These are phyloP conservation scores for Nicotiana attenuata DNA, from an alignment of 257 asterid genomes.

Conservation along the genomic window DNA sequence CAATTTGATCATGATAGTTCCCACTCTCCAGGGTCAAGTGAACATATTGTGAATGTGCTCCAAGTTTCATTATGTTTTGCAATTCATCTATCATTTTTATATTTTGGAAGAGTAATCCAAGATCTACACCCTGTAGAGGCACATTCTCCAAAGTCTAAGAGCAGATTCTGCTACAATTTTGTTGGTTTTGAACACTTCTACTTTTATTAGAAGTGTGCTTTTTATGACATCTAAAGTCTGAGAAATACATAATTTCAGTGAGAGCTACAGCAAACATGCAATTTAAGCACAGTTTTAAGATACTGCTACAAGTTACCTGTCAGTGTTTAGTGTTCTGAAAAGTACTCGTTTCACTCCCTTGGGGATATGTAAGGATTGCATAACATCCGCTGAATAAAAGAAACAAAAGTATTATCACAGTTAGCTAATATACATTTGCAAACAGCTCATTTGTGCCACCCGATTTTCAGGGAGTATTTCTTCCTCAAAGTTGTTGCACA, in stretches of 20 bases:
- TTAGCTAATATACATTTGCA: not conserved
- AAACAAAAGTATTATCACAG: not conserved
- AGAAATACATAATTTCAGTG: too few species aligned
- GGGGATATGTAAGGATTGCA: constrained; percentile 85
- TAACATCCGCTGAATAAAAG: constrained; percentile 62
- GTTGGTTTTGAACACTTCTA: not conserved
- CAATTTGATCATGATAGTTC: not conserved
- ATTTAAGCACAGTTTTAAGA: constrained; percentile 1
- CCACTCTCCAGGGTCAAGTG: too few species aligned
- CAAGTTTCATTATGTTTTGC: not conserved
- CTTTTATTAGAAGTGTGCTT: too few species aligned
- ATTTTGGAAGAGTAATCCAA: not conserved
- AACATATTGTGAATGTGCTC: not conserved
- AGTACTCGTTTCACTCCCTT: constrained; percentile 88
- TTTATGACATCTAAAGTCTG: too few species aligned
- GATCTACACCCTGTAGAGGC: not conserved
- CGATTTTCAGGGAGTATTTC: not conserved
- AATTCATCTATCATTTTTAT: not conserved
- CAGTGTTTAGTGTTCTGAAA: constrained; percentile 88
- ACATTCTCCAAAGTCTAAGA: not conserved
- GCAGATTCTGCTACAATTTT: not conserved
- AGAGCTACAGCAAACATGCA: not conserved
- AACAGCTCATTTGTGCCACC: not conserved
- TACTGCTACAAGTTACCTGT: constrained; percentile 51
- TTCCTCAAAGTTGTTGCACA: not conserved